A percentile compares a stretch with the other conserved stretches of the same genome.
Conservation (phyloP, 805 yeast species). For the Candida tibetensis region DNA sequence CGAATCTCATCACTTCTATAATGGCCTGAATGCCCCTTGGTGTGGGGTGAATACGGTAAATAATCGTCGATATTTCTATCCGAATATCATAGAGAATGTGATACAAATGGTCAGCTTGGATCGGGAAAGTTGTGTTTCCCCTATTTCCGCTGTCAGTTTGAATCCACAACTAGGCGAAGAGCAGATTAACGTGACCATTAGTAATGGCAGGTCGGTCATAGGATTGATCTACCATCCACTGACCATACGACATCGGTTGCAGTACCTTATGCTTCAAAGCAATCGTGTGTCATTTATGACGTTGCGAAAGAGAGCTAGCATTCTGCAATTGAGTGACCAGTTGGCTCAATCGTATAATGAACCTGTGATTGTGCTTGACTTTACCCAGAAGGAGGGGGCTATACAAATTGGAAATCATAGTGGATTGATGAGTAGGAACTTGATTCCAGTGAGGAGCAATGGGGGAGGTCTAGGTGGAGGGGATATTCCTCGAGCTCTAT, state of each 20-base stretch:
- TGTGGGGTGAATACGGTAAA: constrained; percentile 25
- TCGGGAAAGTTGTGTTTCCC: neutral
- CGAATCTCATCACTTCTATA: too few relatives aligned
- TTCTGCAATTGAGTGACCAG: constrained; percentile 2
- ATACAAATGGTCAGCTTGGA: too few relatives aligned
- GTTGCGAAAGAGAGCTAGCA: neutral
- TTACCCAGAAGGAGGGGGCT: neutral
- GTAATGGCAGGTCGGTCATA: constrained; percentile 1
- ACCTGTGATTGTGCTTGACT: constrained; percentile 5
- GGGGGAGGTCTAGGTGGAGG: neutral
- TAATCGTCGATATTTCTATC: constrained; percentile 10
- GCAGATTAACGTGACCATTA: neutral
- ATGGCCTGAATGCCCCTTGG: too few relatives aligned
- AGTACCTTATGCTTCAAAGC: constrained; percentile 4
- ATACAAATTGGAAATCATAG: neutral
- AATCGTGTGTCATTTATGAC: constrained; percentile 7
- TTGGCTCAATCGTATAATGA: neutral
- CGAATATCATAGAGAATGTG: too few relatives aligned
- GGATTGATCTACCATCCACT: constrained; percentile 20
- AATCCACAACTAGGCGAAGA: neutral
- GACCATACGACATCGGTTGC: constrained; percentile 8
- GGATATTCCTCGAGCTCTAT: constrained; percentile 4
- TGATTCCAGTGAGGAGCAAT: neutral
- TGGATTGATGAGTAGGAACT: constrained; percentile 4
- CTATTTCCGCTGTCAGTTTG: neutral